Percentiles rank a stretch among this genome's conserved stretches.
Evolutionary conservation across 1,139 yeast species (phyloP).

Genomic region (Trichomonascaceae sp.): DNA sequence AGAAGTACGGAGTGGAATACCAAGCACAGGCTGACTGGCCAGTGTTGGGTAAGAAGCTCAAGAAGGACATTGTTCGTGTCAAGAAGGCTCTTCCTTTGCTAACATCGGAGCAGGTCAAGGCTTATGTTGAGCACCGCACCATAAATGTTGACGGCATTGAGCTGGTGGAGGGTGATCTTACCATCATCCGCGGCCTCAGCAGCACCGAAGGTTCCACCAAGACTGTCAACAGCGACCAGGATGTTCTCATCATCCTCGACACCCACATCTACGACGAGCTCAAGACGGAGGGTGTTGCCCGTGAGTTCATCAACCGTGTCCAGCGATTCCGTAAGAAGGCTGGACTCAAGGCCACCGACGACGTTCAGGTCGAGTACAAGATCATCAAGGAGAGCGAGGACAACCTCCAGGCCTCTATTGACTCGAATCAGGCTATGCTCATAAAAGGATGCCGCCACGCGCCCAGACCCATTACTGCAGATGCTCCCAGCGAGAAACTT

Average conservation of each 20-base stretch:
- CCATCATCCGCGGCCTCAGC: slow-evolving; percentile 81
- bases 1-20: slow-evolving; percentile 81
- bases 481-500: slow-evolving; percentile 27
- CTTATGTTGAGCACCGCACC: slow-evolving; percentile 59
- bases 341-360: slow-evolving; percentile 90
- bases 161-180: slow-evolving; percentile 74
- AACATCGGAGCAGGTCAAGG: slow-evolving; percentile 70
- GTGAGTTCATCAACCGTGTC: slow-evolving; percentile 93
- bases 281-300: slow-evolving; percentile 86
- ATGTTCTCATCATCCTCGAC: slow-evolving; percentile 80
- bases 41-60: slow-evolving; percentile 89
- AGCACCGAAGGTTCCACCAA: slow-evolving; percentile 57
- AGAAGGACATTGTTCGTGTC: slow-evolving; percentile 85
- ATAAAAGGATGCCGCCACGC: slow-evolving; percentile 59
- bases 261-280: slow-evolving; percentile 78
- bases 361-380: slow-evolving; percentile 73
- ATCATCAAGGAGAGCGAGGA: slow-evolving; percentile 48
- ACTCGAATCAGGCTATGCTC: slow-evolving; percentile 53
- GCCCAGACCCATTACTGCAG: background rate
- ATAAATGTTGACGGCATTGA: slow-evolving; percentile 82
- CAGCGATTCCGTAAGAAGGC: slow-evolving; percentile 97
- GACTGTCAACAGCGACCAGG: slow-evolving; percentile 79
- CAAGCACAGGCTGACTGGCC: slow-evolving; percentile 99
- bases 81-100: slow-evolving; percentile 83
- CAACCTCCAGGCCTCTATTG: slow-evolving; percentile 50